phyloP scores from a whole-genome alignment of 2,329 filamentous ascomycete genomes.

The Hypoxylon sp. region DNA sequence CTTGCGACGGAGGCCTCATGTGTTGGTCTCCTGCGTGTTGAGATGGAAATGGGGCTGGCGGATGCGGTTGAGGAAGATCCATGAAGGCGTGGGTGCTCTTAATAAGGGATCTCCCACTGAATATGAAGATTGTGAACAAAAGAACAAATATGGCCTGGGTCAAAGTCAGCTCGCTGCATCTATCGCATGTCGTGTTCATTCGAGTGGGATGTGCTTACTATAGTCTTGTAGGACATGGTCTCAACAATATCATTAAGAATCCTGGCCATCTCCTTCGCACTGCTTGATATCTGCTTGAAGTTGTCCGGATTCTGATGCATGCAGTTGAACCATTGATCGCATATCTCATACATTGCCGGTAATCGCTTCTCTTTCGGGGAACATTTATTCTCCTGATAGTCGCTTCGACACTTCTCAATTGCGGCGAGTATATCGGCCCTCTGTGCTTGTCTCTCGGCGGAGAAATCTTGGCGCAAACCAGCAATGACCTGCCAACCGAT shows the following conservation, averaged over 20 bases:
- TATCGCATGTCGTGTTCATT: background rate
- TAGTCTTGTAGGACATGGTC: constrained; percentile 85
- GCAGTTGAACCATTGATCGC: constrained; percentile 85
- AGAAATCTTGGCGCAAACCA: constrained; percentile 80
- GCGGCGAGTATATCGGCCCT: constrained; percentile 77
- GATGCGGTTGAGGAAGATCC: constrained; percentile 42
- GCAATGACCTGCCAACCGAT: constrained; percentile 77
- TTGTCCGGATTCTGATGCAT: constrained; percentile 86
- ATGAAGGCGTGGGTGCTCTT: constrained; percentile 47
- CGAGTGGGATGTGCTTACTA: constrained; percentile 59
- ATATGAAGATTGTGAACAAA: constrained; percentile 49
- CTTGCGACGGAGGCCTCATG: constrained; percentile 39
- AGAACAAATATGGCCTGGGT: constrained; percentile 47
- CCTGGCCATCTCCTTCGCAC: constrained; percentile 87
- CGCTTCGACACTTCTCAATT: constrained; percentile 78
- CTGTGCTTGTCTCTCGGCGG: constrained; percentile 76
- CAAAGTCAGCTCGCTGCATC: constrained; percentile 33
- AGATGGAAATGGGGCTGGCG: constrained; percentile 40
- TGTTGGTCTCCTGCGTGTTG: constrained; percentile 41
- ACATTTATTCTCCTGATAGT: constrained; percentile 84
- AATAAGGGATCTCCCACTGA: constrained; percentile 51
- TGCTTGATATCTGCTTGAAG: constrained; percentile 83
- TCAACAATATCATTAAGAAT: constrained; percentile 96
- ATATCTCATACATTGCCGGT: constrained; percentile 80
- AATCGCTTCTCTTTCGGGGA: constrained; percentile 70